Percentiles rank a stretch among this genome's conserved stretches.
Conservation (phyloP, 805 yeast genomes). For the Metschnikowia picachoensis region DNA sequence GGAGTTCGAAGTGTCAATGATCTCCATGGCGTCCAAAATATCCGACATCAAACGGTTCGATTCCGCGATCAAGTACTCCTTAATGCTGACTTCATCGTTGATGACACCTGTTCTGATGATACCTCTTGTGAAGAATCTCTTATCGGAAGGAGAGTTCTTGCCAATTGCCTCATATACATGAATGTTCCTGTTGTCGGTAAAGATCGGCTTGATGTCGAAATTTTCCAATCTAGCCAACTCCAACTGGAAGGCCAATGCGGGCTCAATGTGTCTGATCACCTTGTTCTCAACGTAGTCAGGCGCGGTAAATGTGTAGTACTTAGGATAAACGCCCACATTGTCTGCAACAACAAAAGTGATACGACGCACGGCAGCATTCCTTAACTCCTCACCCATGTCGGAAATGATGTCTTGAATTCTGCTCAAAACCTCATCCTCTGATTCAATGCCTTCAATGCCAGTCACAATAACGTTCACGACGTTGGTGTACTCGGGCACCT, state of each 20-base stretch:
- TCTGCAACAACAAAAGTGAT: conserved; percentile 86
- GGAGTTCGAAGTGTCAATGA: conserved; percentile 89
- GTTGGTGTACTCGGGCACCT: conserved; percentile 54
- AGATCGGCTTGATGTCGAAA: conserved; percentile 90
- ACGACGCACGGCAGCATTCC: conserved; percentile 78
- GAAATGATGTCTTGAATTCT: conserved; percentile 63
- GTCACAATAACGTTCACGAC: conserved; percentile 79
- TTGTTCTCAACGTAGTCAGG: conserved; percentile 83
- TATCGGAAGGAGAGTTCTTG: conserved; percentile 88
- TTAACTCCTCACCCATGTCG: conserved; percentile 66
- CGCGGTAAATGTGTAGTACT: conserved; percentile 92
- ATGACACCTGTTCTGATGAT: conserved; percentile 94
- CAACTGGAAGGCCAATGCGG: conserved; percentile 95
- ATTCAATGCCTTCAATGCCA: conserved; percentile 66
- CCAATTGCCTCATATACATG: conserved; percentile 97
- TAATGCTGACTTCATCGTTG: conserved; percentile 86
- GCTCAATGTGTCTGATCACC: conserved; percentile 96
- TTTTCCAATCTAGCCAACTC: conserved; percentile 93
- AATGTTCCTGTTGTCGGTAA: conserved; percentile 94
- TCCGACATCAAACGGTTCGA: conserved; percentile 95
- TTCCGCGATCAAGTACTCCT: conserved; percentile 93
- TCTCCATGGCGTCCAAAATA: conserved; percentile 90
- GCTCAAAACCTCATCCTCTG: conserved; percentile 63
- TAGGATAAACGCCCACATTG: conserved; percentile 83
- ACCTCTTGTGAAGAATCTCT: conserved; percentile 95